Evolutionary conservation across 1,139 yeast genomes (phyloP), one percentile per base, ranked within the genome.

Genomic region (Candida sojae): DNA sequence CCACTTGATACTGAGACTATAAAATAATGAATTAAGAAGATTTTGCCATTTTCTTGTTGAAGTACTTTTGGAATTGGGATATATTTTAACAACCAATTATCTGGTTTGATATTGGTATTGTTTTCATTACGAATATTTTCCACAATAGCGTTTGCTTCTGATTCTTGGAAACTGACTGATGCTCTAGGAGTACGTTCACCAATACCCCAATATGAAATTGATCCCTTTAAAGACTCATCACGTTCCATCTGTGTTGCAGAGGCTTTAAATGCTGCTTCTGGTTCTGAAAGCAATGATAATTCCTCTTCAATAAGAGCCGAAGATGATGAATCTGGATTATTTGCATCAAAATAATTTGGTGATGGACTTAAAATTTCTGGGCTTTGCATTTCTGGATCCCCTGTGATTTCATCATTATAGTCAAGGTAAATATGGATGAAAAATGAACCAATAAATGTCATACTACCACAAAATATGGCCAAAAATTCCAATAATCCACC

Each of bases 201-300:
- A 23, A 53, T 44, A 3, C 57, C 79, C 78, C 78, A 73, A 48
- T 70, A 73, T 0, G 73, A 60, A 40, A 73, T 61, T 1, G 78
- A 72, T 1, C 77, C 77, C 12, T 61, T 50, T 11, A 66, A 61
- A 8, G 66, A 61, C 42, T 48, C 61, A 33, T 44, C 35, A 39
- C 53, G 51, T 36, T 43, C 50, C 51, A 48, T 38, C 23, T 47
- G 37, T 5, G 44, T 44, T 23, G 48, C 42, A 10, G 29, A 11
- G 8, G 33, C 25, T 34, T 43, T 37, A 13, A 43, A 13, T 30
- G 11, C 41, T 9, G 31, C 36, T 17, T 33, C 35, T 6, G 25
- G 26, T 30, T 43, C 46, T 5, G 28, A 13, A 8, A 42, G 23
- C 35, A 40, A 38, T 9, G 43, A 33, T 9, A 41, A 25, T 17